phyloP scores from a whole-genome alignment of 176 grass and related monocot species.

The Chloris gayana region DNA sequence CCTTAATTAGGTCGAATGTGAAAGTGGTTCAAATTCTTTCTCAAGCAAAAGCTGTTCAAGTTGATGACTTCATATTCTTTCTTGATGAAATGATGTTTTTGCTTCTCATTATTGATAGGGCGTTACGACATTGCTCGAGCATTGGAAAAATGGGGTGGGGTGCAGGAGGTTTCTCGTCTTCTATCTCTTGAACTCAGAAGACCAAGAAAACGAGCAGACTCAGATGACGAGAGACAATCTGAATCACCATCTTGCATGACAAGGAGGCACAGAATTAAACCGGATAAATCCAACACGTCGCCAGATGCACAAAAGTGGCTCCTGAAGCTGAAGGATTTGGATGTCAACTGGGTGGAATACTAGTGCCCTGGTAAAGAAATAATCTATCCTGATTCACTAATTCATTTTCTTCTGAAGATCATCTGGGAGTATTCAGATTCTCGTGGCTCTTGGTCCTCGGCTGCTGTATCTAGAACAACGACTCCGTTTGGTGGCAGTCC shows the following conservation, averaged over 20 bases:
- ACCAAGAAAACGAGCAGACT: slow-evolving; percentile 45
- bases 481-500: background rate
- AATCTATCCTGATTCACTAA: background rate
- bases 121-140: slow-evolving; percentile 93
- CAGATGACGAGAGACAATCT: slow-evolving; percentile 34
- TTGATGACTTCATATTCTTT: background rate
- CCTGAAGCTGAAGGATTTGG: slow-evolving; percentile 75
- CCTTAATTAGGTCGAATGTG: background rate
- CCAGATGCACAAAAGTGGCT: slow-evolving; percentile 67
- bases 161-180: slow-evolving; percentile 88
- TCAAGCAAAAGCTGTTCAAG: background rate
- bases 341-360: slow-evolving; percentile 76
- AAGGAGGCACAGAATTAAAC: slow-evolving; percentile 31
- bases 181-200: slow-evolving; percentile 68
- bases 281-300: slow-evolving; percentile 33
- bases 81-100: background rate
- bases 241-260: slow-evolving; percentile 31
- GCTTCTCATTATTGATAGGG: slow-evolving; percentile 46
- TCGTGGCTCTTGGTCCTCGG: background rate
- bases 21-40: background rate
- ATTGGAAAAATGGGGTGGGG: slow-evolving; percentile 91
- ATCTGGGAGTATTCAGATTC: slow-evolving; percentile 10
- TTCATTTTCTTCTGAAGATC: background rate
- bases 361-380: background rate
- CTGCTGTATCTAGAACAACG: background rate